A percentile compares a stretch with the other conserved stretches of the same genome.
These are phyloP conservation scores for Saccharomyces eubayanus DNA, from an alignment of 805 yeast species.

Conservation along the genomic window DNA sequence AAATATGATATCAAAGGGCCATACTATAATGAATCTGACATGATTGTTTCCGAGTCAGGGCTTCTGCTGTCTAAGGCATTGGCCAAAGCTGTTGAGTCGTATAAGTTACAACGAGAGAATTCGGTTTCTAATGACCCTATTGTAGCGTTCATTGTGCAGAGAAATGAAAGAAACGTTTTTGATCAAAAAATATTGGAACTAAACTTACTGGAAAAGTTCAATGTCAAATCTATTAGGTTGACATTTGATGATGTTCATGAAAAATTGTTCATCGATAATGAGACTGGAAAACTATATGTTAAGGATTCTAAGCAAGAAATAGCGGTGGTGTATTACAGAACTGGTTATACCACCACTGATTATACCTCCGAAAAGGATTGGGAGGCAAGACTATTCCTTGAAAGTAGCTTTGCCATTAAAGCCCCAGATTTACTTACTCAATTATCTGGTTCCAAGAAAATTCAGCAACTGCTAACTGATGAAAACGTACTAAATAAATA, in stretches of 20 bases:
- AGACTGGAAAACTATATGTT: conserved; percentile 41
- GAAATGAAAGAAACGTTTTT: conserved; percentile 77
- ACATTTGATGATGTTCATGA: conserved; percentile 52
- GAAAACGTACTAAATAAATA: conserved; percentile 41
- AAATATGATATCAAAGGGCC: conserved; percentile 38
- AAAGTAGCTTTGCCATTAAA: conserved; percentile 71
- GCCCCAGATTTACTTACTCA: conserved; percentile 89
- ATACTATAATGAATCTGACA: conserved; percentile 35
- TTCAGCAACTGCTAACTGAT: conserved; percentile 80
- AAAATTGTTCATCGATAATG: conserved; percentile 34
- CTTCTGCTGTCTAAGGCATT: conserved; percentile 58
- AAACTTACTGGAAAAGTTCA: conserved; percentile 46
- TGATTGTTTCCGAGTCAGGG: conserved; percentile 62
- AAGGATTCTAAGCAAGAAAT: conserved; percentile 57
- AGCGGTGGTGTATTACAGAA: conserved; percentile 81
- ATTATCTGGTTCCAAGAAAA: conserved; percentile 85
- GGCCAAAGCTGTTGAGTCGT: conserved; percentile 54
- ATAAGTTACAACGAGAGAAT: conserved; percentile 23
- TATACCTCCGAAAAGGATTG: conserved; percentile 61
- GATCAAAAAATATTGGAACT: conserved; percentile 87
- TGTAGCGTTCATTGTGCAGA: conserved; percentile 74
- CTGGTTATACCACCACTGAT: conserved; percentile 84
- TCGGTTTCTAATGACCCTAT: conserved; percentile 32
- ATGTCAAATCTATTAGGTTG: conserved; percentile 55
- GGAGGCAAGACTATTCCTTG: conserved; percentile 68